These are phyloP conservation scores for Alnus glutinosa DNA, from an alignment of 306 rosid species.

Conservation along the genomic window DNA sequence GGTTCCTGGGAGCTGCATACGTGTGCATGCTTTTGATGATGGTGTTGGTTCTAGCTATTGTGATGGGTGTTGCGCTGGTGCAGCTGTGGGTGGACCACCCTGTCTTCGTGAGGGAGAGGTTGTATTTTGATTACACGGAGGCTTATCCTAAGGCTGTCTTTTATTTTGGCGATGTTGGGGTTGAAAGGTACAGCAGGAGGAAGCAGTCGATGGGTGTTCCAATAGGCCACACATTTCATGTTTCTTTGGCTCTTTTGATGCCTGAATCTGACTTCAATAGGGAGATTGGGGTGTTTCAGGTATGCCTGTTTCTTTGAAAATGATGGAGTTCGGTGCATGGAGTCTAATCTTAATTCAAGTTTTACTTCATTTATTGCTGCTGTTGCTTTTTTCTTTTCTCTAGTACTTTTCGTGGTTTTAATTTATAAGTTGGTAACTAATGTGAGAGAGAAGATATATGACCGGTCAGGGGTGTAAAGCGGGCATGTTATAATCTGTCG, in stretches of 20 bases:
- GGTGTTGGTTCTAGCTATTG: conserved; percentile 44
- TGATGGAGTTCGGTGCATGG: not conserved
- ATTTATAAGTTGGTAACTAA: too few relatives aligned
- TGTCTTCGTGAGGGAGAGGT: conserved; percentile 39
- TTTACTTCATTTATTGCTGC: not conserved
- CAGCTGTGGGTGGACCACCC: conserved; percentile 72
- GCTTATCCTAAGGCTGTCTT: conserved; percentile 61
- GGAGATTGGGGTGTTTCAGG: conserved; percentile 83
- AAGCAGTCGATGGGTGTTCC: conserved; percentile 49
- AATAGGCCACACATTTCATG: conserved; percentile 58
- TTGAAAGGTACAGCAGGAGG: conserved; percentile 23
- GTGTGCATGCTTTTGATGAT: conserved; percentile 50
- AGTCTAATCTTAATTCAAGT: not conserved
- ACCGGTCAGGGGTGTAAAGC: too few relatives aligned
- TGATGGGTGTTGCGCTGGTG: conserved; percentile 55
- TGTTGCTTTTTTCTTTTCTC: not conserved
- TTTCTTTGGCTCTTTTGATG: conserved; percentile 59
- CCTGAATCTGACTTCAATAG: conserved; percentile 84
- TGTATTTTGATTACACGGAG: conserved; percentile 74
- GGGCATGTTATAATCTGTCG: too few relatives aligned
- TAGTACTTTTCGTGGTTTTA: not conserved
- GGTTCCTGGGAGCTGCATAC: conserved; percentile 53
- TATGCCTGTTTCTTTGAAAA: conserved; percentile 14
- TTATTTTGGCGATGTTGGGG: conserved; percentile 23
- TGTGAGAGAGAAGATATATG: too few relatives aligned